Base-by-base conservation (phyloP, 2,329 filamentous ascomycete genomes). In the Fusarium xylarioides region DNA sequence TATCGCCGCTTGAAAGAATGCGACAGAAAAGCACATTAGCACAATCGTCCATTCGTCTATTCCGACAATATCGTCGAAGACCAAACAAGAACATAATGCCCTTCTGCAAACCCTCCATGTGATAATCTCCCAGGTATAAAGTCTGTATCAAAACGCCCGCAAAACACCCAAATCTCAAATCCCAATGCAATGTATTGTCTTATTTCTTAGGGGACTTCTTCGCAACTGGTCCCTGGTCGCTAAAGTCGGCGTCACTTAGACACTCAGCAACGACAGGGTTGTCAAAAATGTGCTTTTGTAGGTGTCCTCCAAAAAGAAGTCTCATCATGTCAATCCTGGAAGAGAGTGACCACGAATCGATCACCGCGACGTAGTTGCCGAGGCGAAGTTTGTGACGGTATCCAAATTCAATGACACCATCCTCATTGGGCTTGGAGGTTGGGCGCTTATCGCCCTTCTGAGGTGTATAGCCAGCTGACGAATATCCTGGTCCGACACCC, bases 401-500 rank as follows among this genome's bases (percentile, higher is more conserved):
- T 7, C 87, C 87, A 68, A 88, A 87, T 68, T 88, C 86, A 37
- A 81, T 79, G 7, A 83, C 81, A 14, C 84, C 83, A 38, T 85
- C 83, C 7, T 82, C 81, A 42, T 84, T 85, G 10, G 79, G 77
- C 66, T 82, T 83, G 7, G 79, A 80, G 8, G 82, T 80, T 26
- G 83, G 82, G 1, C 83, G 84, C 64, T 86, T 54, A 54, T 54
- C 83, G 63, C 86, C 85, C 43, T 79, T 81, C 30, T 81, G 81
- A 11, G 81, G 81, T 63, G 82, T 40, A 77, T 81, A 77, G 74
- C 82, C 62, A 4, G 87, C 86, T 2, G 84, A 87, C 11, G 87
- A 88, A 74, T 88, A 90, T 38, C 83, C 86, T 0, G 88, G 88
- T 0, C 88, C 88, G 44, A 86, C 86, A 44, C 86, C 85, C 6